These are phyloP conservation scores for Lanmaoa rubissima DNA, from an alignment of 768 basidiomycete genomes.

Conservation along the genomic window DNA sequence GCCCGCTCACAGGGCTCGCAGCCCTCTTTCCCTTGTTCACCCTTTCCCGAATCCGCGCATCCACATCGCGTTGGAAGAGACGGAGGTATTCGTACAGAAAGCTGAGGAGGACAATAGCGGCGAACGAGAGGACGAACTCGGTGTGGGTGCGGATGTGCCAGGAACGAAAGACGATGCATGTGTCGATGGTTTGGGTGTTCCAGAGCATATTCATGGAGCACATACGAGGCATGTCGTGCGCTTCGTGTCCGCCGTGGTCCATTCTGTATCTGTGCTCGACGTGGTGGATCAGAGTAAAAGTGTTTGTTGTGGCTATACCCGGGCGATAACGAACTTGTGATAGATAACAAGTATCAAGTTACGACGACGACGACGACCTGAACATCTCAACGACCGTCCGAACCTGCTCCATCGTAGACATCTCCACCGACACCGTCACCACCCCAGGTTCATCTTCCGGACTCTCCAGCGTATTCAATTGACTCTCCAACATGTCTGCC, in stretches of 20 bases:
- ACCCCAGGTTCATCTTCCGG: conserved; percentile 69
- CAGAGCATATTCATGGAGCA: conserved; percentile 87
- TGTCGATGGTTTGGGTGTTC: conserved; percentile 78
- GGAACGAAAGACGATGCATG: conserved; percentile 74
- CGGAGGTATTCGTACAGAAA: conserved; percentile 82
- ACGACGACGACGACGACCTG: no score
- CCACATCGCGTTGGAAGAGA: conserved; percentile 56
- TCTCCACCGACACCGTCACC: conserved; percentile 55
- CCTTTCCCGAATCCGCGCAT: conserved; percentile 52
- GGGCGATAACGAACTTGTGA: neutral
- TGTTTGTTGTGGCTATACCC: conserved; percentile 2
- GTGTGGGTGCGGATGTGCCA: conserved; percentile 69
- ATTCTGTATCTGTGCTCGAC: conserved; percentile 5
- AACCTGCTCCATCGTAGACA: conserved; percentile 57
- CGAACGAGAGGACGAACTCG: conserved; percentile 62
- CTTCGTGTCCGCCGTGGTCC: conserved; percentile 47
- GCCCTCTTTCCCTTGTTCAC: conserved; percentile 52
- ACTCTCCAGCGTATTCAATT: conserved; percentile 66
- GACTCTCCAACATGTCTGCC: conserved; percentile 75
- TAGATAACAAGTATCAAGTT: neutral
- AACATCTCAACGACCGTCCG: conserved; percentile 30
- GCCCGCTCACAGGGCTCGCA: conserved; percentile 37
- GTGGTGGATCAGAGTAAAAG: neutral
- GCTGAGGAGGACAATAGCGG: conserved; percentile 63
- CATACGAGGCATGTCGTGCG: conserved; percentile 47